These are phyloP conservation scores for Aureobasidium sp. DNA, from an alignment of 2,329 filamentous ascomycete species.

Conservation along the genomic window DNA sequence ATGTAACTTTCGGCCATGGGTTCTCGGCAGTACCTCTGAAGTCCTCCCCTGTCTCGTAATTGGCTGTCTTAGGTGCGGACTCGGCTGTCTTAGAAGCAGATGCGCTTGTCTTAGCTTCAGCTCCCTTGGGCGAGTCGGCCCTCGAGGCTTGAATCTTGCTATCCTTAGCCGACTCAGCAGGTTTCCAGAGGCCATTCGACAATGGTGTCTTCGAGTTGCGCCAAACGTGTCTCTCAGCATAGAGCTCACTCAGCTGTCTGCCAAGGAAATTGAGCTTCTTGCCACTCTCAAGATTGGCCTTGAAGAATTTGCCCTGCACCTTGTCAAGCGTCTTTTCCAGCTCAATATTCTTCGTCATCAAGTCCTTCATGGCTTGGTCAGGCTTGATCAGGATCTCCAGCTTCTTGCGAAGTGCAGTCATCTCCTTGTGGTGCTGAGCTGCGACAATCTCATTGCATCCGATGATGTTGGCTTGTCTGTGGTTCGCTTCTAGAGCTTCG, in stretches of 20 bases:
- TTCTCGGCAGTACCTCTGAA: background rate
- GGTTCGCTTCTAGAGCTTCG: background rate
- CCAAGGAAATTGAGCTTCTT: background rate
- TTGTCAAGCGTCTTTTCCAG: background rate
- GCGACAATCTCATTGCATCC: background rate
- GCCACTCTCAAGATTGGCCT: background rate
- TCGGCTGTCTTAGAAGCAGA: background rate
- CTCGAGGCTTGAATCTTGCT: background rate
- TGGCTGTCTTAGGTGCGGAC: background rate
- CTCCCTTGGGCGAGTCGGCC: background rate
- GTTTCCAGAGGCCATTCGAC: background rate
- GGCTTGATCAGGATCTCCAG: background rate
- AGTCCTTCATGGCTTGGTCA: background rate
- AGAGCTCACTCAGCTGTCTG: background rate
- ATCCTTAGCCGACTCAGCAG: background rate
- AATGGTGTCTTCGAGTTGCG: background rate
- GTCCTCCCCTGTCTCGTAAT: background rate
- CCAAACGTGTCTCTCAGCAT: background rate
- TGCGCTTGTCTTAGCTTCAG: background rate
- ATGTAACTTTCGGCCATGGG: background rate
- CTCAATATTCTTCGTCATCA: background rate
- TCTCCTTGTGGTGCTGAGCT: background rate
- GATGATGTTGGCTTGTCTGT: slow-evolving; percentile 1
- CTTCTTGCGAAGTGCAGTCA: background rate
- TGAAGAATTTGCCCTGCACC: background rate